Conservation (phyloP, 257 asterid genomes). For the Nyctanthes arbortristis region DNA sequence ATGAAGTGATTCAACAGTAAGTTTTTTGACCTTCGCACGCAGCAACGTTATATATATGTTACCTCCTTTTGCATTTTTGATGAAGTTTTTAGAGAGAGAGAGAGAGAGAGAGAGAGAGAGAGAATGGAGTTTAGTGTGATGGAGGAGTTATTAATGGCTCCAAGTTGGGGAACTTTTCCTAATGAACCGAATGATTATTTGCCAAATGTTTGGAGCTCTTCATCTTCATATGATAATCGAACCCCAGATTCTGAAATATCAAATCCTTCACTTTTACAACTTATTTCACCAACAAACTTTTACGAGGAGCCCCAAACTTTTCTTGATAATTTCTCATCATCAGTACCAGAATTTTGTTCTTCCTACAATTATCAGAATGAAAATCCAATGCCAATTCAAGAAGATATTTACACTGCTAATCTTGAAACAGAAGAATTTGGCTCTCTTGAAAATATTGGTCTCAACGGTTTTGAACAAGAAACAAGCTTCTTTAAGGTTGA, state of each 20-base stretch:
- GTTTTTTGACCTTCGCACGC: too few relatives aligned
- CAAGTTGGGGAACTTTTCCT: conserved; percentile 46
- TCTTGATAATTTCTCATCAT: conserved; percentile 41
- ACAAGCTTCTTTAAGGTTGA: neutral
- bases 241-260: conserved; percentile 41
- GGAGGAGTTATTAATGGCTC: conserved; percentile 55
- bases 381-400: conserved; percentile 32
- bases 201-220: conserved; percentile 45
- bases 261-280: conserved; percentile 45
- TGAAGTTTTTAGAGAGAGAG: neutral
- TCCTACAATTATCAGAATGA: conserved; percentile 23
- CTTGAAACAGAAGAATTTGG: conserved; percentile 22
- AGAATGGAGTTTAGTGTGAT: conserved; percentile 62
- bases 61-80: conserved; percentile 1
- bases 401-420: conserved; percentile 24
- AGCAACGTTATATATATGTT: conserved; percentile 3
- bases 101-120: conserved; percentile 28
- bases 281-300: conserved; percentile 43
- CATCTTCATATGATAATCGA: conserved; percentile 30
- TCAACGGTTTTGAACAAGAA: conserved; percentile 12
- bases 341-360: conserved; percentile 39
- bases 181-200: conserved; percentile 41
- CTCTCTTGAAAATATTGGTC: conserved; percentile 7
- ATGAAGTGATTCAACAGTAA: too few relatives aligned
- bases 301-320: conserved; percentile 54